A percentile compares a stretch with the other conserved stretches of the same genome.
Conservation (phyloP, 2,329 filamentous ascomycete genomes). For the Diaporthe ampelina region DNA sequence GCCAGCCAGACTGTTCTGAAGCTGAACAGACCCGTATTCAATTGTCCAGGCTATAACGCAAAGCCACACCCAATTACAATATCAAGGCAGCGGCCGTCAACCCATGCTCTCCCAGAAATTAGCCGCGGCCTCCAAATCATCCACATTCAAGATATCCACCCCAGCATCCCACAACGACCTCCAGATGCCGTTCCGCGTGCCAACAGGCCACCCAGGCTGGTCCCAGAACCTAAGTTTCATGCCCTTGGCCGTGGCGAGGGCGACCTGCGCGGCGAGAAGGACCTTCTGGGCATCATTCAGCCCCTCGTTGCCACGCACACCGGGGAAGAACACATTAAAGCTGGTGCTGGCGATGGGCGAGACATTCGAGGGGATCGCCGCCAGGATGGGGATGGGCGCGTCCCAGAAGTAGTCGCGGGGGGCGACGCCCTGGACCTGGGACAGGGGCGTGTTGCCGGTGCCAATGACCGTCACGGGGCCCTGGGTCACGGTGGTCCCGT, state of each 20-base stretch:
- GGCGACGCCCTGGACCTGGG: slow-evolving; percentile 68
- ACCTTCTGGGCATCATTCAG: slow-evolving; percentile 63
- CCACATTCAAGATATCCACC: slow-evolving; percentile 73
- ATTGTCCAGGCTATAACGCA: neutral
- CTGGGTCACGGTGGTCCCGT: slow-evolving; percentile 60
- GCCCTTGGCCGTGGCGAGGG: slow-evolving; percentile 66
- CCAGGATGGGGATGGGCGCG: slow-evolving; percentile 44
- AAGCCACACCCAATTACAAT: neutral
- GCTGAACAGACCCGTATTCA: neutral
- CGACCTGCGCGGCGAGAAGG: slow-evolving; percentile 66
- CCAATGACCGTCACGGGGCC: slow-evolving; percentile 76
- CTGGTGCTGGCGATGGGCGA: slow-evolving; percentile 49
- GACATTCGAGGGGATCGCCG: slow-evolving; percentile 46
- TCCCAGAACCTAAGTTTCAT: slow-evolving; percentile 75
- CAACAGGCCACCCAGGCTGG: slow-evolving; percentile 70
- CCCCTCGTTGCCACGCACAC: slow-evolving; percentile 49
- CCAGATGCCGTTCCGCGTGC: slow-evolving; percentile 72
- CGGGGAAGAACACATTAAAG: slow-evolving; percentile 55
- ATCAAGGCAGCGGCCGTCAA: neutral
- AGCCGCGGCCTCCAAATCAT: slow-evolving; percentile 69
- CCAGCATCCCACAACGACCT: slow-evolving; percentile 67
- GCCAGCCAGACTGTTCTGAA: neutral
- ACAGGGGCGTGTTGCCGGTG: slow-evolving; percentile 73
- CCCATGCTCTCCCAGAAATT: slow-evolving; percentile 46
- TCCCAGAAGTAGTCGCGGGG: slow-evolving; percentile 61